A percentile compares a stretch with the other conserved stretches of the same genome.
phyloP scores from a whole-genome alignment of 2,329 filamentous ascomycete species.

The Zymoseptoria crescenta region DNA sequence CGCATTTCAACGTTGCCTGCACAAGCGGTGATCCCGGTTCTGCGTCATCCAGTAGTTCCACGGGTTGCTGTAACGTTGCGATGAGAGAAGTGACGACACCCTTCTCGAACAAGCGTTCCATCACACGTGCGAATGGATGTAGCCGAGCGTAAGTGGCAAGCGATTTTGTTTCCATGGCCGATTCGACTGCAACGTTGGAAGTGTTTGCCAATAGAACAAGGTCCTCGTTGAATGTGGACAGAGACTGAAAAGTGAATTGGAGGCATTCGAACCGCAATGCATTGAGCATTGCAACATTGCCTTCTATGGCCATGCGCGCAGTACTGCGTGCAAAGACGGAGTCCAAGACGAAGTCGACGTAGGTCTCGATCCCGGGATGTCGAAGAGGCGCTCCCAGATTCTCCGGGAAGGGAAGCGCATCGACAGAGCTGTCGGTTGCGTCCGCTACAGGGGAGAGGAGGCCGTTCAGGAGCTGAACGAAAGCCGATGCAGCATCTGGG shows the following conservation, averaged over 20 bases:
- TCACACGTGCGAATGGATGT: conserved; percentile 87
- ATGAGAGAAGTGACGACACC: conserved; percentile 76
- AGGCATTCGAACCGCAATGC: conserved; percentile 73
- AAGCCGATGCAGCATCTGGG: conserved; percentile 53
- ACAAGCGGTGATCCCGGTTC: conserved; percentile 73
- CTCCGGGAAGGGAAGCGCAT: conserved; percentile 80
- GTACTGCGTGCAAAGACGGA: conserved; percentile 51
- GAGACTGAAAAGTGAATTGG: conserved; percentile 69
- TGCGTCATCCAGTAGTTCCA: conserved; percentile 62
- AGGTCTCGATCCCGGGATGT: conserved; percentile 80
- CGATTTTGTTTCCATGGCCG: conserved; percentile 64
- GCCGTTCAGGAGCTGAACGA: conserved; percentile 67
- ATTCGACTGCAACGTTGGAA: conserved; percentile 66
- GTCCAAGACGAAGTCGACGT: conserved; percentile 83
- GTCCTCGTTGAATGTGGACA: conserved; percentile 89
- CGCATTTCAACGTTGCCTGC: conserved; percentile 66
- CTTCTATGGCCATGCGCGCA: conserved; percentile 52
- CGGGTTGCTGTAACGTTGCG: conserved; percentile 67
- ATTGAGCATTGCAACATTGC: conserved; percentile 49
- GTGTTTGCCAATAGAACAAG: conserved; percentile 77
- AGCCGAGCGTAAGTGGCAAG: conserved; percentile 73
- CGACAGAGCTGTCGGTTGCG: conserved; percentile 53
- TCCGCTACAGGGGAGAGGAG: conserved; percentile 61
- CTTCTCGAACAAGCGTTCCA: conserved; percentile 98
- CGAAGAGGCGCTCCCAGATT: conserved; percentile 69